Evolutionary conservation across 2,329 filamentous ascomycete species (phyloP).

Genomic region (Cordyceps pruinosa): DNA sequence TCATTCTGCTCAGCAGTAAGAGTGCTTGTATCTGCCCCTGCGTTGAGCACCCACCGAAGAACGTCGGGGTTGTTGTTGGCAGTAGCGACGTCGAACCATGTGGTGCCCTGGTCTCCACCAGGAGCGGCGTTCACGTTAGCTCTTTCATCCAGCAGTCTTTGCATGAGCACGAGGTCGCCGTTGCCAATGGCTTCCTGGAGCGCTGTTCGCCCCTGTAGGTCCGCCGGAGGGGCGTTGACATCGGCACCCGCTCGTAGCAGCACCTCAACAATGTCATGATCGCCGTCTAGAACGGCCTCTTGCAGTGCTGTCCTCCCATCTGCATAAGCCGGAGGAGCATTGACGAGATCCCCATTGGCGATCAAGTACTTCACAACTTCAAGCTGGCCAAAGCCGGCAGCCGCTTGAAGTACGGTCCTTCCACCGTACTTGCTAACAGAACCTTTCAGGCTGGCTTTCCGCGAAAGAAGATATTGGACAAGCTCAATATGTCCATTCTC

Average conservation of each 20-base stretch:
- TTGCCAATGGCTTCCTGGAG: neutral
- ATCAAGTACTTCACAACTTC: neutral
- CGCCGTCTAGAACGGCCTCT: neutral
- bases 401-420: too few species aligned
- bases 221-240: neutral
- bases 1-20: too few species aligned
- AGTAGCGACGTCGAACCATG: too few species aligned
- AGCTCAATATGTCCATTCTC: too few species aligned
- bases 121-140: neutral
- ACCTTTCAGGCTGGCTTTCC: too few species aligned
- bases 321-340: neutral
- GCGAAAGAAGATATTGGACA: too few species aligned
- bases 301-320: neutral
- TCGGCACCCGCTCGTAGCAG: neutral
- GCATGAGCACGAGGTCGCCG: neutral
- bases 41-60: too few species aligned
- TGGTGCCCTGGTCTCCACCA: too few species aligned
- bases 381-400: too few species aligned
- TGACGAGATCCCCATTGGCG: neutral
- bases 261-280: neutral
- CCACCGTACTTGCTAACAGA: too few species aligned
- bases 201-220: neutral
- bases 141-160: neutral
- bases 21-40: too few species aligned
- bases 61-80: too few species aligned